phyloP scores from a whole-genome alignment of 1,284 basidiomycete genomes.

The Wolfiporia cocos region DNA sequence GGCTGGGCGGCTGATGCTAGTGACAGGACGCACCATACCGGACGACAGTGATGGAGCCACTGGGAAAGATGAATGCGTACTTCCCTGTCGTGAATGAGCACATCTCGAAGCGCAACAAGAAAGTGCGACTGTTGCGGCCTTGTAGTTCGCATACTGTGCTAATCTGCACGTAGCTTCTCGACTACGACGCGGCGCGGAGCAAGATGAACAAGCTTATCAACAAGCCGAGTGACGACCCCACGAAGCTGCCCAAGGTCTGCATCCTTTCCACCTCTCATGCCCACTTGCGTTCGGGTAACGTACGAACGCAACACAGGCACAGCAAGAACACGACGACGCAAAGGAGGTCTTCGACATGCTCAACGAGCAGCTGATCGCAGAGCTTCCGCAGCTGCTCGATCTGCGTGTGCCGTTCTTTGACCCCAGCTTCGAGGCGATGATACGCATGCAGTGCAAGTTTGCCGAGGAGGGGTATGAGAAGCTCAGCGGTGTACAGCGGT shows the following conservation, averaged over 20 bases:
- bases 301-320: slow-evolving; percentile 47
- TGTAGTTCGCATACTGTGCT: background rate
- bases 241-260: slow-evolving; percentile 79
- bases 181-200: slow-evolving; percentile 92
- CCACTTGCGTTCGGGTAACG: background rate
- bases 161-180: slow-evolving; percentile 68
- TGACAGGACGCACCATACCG: slow-evolving; percentile 88
- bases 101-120: slow-evolving; percentile 93
- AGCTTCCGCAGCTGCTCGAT: slow-evolving; percentile 91
- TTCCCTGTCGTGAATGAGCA: slow-evolving; percentile 94
- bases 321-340: slow-evolving; percentile 92
- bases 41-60: slow-evolving; percentile 91
- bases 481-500: slow-evolving; percentile 92
- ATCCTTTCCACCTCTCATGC: background rate
- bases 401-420: slow-evolving; percentile 97
- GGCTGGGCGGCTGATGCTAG: no score
- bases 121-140: slow-evolving; percentile 46
- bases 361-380: slow-evolving; percentile 87
- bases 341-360: slow-evolving; percentile 92
- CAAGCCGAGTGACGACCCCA: slow-evolving; percentile 92
- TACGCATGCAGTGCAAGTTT: slow-evolving; percentile 94
- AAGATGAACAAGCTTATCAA: slow-evolving; percentile 86
- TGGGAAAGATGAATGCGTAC: slow-evolving; percentile 94
- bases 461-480: slow-evolving; percentile 99
- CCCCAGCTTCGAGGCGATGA: slow-evolving; percentile 98